phyloP scores from a whole-genome alignment of 2,329 filamentous ascomycete genomes.

The Hymenoscyphus linearis region DNA sequence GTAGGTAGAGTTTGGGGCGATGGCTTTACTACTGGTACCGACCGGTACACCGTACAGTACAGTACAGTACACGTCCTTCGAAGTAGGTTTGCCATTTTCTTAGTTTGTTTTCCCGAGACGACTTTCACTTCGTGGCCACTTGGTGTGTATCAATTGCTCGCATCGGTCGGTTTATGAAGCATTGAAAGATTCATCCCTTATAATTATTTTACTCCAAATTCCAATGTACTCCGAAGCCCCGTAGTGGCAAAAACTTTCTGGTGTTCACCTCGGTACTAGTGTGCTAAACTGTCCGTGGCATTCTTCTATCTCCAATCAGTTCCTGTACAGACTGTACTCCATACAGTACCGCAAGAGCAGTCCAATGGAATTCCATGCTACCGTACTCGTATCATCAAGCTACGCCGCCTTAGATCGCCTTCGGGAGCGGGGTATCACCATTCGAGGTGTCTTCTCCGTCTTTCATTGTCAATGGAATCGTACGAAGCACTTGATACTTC shows the following conservation, averaged over 20 bases:
- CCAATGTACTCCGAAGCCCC: too few species aligned
- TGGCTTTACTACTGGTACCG: too few species aligned
- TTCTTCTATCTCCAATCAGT: neutral
- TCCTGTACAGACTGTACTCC: too few species aligned
- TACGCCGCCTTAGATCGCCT: neutral
- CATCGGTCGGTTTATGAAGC: neutral
- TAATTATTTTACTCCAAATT: too few species aligned
- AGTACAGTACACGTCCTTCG: too few species aligned
- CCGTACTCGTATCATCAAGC: neutral
- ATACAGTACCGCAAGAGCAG: neutral
- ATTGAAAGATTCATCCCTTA: neutral
- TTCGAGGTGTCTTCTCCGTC: neutral
- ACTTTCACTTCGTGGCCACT: neutral
- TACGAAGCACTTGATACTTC: too few species aligned
- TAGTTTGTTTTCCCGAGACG: neutral
- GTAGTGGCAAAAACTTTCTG: neutral
- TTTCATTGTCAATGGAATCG: too few species aligned
- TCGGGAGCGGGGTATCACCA: neutral
- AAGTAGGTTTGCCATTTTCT: neutral
- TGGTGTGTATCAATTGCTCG: neutral
- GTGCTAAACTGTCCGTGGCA: neutral
- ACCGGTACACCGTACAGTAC: too few species aligned
- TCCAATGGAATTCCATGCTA: neutral
- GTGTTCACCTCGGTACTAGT: neutral
- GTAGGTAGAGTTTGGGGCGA: neutral